Percentiles rank a stretch among this genome's conserved stretches.
Conservation (phyloP, 1,284 basidiomycete species). For the Sanguinoderma infundibulare region DNA sequence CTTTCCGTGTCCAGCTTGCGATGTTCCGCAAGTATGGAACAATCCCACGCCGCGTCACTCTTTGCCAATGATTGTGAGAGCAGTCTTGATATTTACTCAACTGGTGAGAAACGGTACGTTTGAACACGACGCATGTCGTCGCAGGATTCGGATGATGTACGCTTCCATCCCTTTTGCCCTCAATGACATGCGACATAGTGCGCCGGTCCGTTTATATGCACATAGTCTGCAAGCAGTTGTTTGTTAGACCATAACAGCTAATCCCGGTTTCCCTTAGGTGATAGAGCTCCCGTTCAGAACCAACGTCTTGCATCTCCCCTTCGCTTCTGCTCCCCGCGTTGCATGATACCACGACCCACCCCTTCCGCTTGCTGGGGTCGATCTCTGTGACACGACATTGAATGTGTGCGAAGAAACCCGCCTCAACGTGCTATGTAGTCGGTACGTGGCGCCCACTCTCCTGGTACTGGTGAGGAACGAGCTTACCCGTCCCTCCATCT, state of each 20-base stretch:
- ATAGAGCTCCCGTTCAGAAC: too few relatives aligned
- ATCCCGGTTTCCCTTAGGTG: too few relatives aligned
- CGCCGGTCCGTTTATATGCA: too few relatives aligned
- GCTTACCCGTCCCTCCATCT: not conserved
- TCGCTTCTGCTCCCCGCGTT: too few relatives aligned
- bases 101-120: not conserved
- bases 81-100: not conserved
- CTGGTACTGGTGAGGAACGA: not conserved
- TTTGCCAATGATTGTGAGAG: not conserved
- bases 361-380: too few relatives aligned
- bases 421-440: not conserved
- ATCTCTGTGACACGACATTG: too few relatives aligned
- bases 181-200: not conserved
- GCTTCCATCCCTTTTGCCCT: not conserved
- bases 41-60: not conserved
- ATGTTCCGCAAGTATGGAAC: not conserved
- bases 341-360: too few relatives aligned
- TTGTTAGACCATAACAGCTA: too few relatives aligned
- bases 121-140: not conserved
- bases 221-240: not conserved
- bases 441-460: too few relatives aligned
- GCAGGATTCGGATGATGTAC: not conserved
- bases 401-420: too few relatives aligned
- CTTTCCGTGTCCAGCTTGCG: too few relatives aligned
- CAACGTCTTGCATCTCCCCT: too few relatives aligned